Base-by-base conservation (phyloP, 2,329 filamentous ascomycete species). In the Talaromyces sp. region DNA sequence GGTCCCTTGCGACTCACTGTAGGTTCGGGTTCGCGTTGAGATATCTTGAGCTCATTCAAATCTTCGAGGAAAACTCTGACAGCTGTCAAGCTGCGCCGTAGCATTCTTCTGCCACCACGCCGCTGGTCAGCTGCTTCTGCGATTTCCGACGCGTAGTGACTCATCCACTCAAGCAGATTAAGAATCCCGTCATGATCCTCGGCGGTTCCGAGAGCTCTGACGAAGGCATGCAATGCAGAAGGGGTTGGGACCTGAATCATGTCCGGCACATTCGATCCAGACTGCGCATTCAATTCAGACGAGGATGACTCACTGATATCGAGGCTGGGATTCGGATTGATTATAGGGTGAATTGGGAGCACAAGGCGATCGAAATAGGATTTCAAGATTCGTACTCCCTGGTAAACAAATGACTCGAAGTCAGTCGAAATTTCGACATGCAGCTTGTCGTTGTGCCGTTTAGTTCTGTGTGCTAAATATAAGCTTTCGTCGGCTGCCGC, bases 81-180 rank as follows among this genome's bases (percentile, higher is more conserved):
- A 11, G 76, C 77, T 39, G 74, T 67, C 40, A 78, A 56, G 21
- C 71, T 71, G 35, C 70, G 72, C 37, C 75, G 73, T 64, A 75
- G 68, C 64, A 74, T 69, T 36, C 61, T 66, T 33, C 63, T 61
- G 1, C 75, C 75, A 39, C 75, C 75, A n/a, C 66, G 43, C 19
- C 63, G 64, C 56, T 75, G 69, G 9, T 73, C 69, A 19, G 71
- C 66, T n/a, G 64, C 57, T 53, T 70, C 69, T 21, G 70, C 69
- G 17, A 78, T 60, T 5, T 69, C 63, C 31, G 60, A 45, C 13
- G 68, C 66, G 59, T 67, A 70, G 43, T 63, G 63, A 31, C 66
- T 70, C 72, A 78, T 77, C 75, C 75, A 77, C 17, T 66, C 68
- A 41, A 78, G 63, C 21, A 78, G 64, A 50, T 67, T 67, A 35